Conservation (phyloP, 257 asterid genomes). For the Nicotiana attenuata region DNA sequence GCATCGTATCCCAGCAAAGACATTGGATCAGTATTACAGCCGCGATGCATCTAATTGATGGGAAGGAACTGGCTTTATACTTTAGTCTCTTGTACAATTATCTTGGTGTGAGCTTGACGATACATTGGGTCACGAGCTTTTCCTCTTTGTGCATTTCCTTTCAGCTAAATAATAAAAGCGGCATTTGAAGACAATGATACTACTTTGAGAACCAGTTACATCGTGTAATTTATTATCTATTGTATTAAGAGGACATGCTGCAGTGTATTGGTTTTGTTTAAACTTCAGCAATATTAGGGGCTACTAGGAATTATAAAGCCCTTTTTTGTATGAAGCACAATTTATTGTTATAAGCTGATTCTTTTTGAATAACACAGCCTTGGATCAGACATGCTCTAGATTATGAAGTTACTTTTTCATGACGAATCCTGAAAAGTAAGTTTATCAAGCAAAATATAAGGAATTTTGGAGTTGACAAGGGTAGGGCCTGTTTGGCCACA, state of each 20-base stretch:
- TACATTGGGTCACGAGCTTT: background rate
- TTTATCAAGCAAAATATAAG: too few species aligned
- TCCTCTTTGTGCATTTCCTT: background rate
- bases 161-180: background rate
- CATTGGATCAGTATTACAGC: conserved; percentile 72
- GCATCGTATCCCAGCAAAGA: conserved; percentile 97
- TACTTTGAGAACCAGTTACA: background rate
- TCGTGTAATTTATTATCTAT: background rate
- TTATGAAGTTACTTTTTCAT: too few species aligned
- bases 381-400: too few species aligned
- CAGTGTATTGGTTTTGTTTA: background rate
- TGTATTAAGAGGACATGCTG: background rate
- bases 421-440: too few species aligned
- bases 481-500: too few species aligned
- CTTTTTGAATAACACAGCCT: background rate
- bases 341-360: too few species aligned
- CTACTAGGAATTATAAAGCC: too few species aligned
- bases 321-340: too few species aligned
- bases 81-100: background rate
- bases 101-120: background rate
- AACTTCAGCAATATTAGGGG: background rate
- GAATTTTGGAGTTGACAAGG: too few species aligned
- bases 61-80: conserved; percentile 18
- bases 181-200: background rate
- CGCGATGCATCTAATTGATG: conserved; percentile 67